Conservation (phyloP, 2,329 filamentous ascomycete genomes). For the Xylariaceae sp. region DNA sequence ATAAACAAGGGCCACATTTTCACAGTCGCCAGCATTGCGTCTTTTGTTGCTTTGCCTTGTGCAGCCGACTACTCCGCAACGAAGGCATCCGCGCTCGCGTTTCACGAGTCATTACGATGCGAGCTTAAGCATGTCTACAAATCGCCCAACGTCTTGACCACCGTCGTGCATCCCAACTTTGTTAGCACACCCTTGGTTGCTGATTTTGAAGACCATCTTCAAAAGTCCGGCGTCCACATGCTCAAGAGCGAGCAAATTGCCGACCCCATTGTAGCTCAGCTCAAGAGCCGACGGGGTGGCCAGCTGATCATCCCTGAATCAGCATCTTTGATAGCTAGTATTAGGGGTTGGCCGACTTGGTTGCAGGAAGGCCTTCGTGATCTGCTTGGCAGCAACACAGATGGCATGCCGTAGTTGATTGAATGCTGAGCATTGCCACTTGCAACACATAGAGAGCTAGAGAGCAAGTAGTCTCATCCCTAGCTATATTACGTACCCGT, state of each 20-base stretch:
- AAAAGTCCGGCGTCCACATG: conserved; percentile 8
- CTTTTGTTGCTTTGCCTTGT: conserved; percentile 12
- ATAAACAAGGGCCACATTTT: conserved; percentile 17
- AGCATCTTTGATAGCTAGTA: conserved; percentile 1
- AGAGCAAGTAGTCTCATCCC: too few relatives aligned
- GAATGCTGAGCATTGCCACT: too few relatives aligned
- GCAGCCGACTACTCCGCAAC: conserved; percentile 15
- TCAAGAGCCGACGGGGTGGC: conserved; percentile 14
- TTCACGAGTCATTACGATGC: conserved; percentile 16
- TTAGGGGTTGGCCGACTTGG: conserved; percentile 17
- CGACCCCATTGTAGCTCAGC: conserved; percentile 15
- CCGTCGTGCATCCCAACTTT: conserved; percentile 16
- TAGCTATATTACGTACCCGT: too few relatives aligned
- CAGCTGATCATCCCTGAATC: conserved; percentile 13
- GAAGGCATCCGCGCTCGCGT: conserved; percentile 14
- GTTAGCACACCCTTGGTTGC: conserved; percentile 15
- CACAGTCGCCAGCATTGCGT: conserved; percentile 17
- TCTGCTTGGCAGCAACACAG: too few relatives aligned
- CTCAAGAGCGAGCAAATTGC: conserved; percentile 15
- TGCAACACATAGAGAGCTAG: too few relatives aligned
- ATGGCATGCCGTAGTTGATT: too few relatives aligned
- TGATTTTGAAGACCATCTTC: conserved; percentile 4
- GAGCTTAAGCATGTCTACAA: conserved; percentile 16
- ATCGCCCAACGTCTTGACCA: conserved; percentile 14
- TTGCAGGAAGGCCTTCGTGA: conserved; percentile 12